Evolutionary conservation across 345 rosid genomes (phyloP).

Genomic region (Trapa incisa): DNA sequence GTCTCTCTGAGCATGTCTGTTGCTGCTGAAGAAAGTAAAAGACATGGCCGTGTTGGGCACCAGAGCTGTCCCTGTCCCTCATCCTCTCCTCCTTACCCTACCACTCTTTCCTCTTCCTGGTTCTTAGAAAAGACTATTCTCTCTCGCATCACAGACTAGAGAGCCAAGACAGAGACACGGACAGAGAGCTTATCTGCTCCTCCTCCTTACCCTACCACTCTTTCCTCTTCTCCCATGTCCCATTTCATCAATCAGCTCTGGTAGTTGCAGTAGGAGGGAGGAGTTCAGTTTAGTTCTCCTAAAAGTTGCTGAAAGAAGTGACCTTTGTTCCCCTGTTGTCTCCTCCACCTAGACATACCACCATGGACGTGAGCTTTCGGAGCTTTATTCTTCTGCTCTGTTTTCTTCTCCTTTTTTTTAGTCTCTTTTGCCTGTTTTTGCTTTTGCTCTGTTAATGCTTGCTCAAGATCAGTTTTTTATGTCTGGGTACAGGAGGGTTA

Average conservation of each 20-base stretch:
- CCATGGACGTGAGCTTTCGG: not conserved
- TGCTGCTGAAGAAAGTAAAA: not conserved
- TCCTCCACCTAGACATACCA: not conserved
- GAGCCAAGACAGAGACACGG: too few relatives aligned
- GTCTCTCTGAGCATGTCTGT: not conserved
- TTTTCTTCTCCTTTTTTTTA: not conserved
- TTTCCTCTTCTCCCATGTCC: not conserved
- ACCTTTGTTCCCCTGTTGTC: not conserved
- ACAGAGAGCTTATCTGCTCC: too few relatives aligned
- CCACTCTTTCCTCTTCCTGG: too few relatives aligned
- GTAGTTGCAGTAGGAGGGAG: too few relatives aligned
- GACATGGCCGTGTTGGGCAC: not conserved
- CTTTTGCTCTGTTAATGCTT: constrained; percentile 2
- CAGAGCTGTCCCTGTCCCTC: too few relatives aligned
- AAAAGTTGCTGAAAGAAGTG: not conserved
- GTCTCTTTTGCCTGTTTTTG: not conserved
- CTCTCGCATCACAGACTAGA: too few relatives aligned
- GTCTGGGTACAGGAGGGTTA: constrained; percentile 14
- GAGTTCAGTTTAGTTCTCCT: too few relatives aligned
- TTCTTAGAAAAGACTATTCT: too few relatives aligned
- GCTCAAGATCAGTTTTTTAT: not conserved
- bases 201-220: too few relatives aligned
- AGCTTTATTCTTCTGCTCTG: not conserved
- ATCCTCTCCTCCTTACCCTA: too few relatives aligned
- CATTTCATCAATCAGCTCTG: not conserved